Evolutionary conservation across 768 basidiomycete genomes (phyloP).

Genomic region (Fomitopsis pulvina): DNA sequence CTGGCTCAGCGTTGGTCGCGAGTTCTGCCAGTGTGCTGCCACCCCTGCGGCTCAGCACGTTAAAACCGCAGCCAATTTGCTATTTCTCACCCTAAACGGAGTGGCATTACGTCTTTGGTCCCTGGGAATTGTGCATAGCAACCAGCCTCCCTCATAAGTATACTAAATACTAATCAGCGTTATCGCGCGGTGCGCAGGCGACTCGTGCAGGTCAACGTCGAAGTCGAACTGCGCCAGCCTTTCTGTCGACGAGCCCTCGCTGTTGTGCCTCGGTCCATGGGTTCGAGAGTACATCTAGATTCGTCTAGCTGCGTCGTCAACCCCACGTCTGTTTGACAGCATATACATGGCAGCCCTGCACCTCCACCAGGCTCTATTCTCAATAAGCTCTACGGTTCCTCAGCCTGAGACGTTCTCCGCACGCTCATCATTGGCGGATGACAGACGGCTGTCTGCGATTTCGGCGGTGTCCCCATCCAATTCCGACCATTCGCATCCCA

Average conservation of each 20-base stretch:
- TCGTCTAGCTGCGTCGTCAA: background rate
- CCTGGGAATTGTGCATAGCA: background rate
- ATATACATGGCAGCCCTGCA: conserved; percentile 49
- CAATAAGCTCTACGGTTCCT: conserved; percentile 5
- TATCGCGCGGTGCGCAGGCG: too few species aligned
- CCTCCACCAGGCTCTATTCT: conserved; percentile 49
- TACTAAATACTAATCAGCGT: too few species aligned
- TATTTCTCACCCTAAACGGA: background rate
- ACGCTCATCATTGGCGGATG: background rate
- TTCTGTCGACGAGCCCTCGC: background rate
- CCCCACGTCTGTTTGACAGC: background rate
- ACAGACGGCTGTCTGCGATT: conserved; percentile 23
- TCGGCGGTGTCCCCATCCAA: conserved; percentile 23
- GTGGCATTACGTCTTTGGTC: background rate
- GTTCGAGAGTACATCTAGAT: background rate
- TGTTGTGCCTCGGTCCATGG: background rate
- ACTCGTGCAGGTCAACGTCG: too few species aligned
- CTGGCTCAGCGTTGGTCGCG: background rate
- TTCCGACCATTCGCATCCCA: conserved; percentile 25
- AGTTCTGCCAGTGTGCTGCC: background rate
- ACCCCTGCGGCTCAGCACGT: background rate
- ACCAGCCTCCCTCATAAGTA: background rate
- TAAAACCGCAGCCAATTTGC: background rate
- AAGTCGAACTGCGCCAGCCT: too few species aligned
- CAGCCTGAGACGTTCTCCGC: background rate